Percentiles rank a stretch among this genome's conserved stretches.
Conservation (phyloP, 169 alveolate genomes). For the Gregarina niphandrodes region DNA sequence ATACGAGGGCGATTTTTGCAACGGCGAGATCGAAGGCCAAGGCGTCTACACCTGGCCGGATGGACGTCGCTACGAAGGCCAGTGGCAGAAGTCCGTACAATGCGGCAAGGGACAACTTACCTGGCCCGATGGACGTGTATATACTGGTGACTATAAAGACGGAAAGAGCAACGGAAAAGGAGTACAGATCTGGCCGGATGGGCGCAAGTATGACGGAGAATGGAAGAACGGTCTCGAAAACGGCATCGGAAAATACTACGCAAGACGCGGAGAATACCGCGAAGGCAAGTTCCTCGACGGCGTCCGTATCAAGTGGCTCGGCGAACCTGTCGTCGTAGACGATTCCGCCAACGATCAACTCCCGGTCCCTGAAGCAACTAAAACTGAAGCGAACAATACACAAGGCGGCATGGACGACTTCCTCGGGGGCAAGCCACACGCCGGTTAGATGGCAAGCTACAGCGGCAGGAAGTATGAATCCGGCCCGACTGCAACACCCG, state of each 20-base stretch:
- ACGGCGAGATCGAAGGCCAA: slow-evolving; percentile 26
- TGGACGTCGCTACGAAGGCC: slow-evolving; percentile 28
- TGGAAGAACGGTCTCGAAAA: not conserved
- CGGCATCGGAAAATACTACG: not conserved
- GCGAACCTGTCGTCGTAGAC: not conserved
- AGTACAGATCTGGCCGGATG: slow-evolving; percentile 20
- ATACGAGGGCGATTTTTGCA: slow-evolving; percentile 14
- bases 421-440: too few relatives aligned
- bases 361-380: too few relatives aligned
- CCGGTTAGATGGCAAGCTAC: too few relatives aligned
- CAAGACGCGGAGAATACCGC: not conserved
- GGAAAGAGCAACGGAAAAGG: slow-evolving; percentile 30
- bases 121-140: slow-evolving; percentile 5
- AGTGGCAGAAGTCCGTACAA: slow-evolving; percentile 14
- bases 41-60: slow-evolving; percentile 28
- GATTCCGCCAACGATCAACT: too few relatives aligned
- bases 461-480: too few relatives aligned
- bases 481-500: too few relatives aligned
- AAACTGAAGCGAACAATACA: too few relatives aligned
- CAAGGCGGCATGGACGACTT: too few relatives aligned
- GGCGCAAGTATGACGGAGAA: slow-evolving; percentile 13
- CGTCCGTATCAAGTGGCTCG: not conserved
- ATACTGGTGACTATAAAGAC: slow-evolving; percentile 26
- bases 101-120: not conserved
- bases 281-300: not conserved